phyloP scores from a whole-genome alignment of 1,284 basidiomycete genomes.

The Austroboletus novae-zelandiae region DNA sequence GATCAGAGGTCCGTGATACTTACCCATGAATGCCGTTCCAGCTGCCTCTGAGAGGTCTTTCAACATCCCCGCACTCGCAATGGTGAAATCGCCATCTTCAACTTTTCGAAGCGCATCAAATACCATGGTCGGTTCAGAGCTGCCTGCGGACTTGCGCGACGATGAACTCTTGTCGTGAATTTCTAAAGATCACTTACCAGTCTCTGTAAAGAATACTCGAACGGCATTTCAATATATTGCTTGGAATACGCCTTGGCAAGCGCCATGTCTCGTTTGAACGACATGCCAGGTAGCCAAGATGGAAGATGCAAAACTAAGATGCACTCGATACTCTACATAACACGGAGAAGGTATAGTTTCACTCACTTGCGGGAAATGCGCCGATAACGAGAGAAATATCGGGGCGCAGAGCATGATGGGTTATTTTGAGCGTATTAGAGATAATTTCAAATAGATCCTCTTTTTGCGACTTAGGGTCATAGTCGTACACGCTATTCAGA shows the following conservation, averaged over 20 bases:
- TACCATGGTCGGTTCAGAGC: conserved; percentile 19
- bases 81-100: not conserved
- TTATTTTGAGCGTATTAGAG: conserved; percentile 6
- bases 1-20: not conserved
- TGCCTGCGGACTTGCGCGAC: conserved; percentile 5
- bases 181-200: conserved; percentile 7
- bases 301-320: conserved; percentile 22
- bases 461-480: conserved; percentile 11
- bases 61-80: conserved; percentile 1
- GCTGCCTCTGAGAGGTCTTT: conserved; percentile 18
- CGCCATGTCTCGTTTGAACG: conserved; percentile 12
- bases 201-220: conserved; percentile 15
- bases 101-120: conserved; percentile 16
- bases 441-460: conserved; percentile 17
- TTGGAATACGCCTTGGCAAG: conserved; percentile 9
- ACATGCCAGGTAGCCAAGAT: conserved; percentile 23
- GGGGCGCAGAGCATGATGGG: conserved; percentile 9
- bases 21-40: conserved; percentile 23
- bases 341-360: not conserved
- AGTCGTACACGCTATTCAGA: conserved; percentile 26
- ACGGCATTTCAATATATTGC: conserved; percentile 20
- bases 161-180: conserved; percentile 1
- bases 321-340: not conserved
- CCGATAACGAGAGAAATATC: conserved; percentile 22
- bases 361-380: conserved; percentile 22